These are phyloP conservation scores for Berkeleyomyces basicola DNA, from an alignment of 2,329 filamentous ascomycete genomes.

Conservation along the genomic window DNA sequence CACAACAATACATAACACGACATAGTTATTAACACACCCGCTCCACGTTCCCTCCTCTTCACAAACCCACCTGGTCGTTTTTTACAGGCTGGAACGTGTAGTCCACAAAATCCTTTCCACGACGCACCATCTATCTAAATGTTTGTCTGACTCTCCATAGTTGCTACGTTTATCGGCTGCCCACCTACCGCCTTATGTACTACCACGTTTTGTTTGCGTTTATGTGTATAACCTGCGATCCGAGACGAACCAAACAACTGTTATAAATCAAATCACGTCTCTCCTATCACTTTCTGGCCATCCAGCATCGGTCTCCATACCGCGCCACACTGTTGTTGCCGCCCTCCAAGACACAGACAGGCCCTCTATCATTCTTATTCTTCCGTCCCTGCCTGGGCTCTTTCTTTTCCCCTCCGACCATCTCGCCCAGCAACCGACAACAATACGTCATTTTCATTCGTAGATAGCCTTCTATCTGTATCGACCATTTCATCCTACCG, in stretches of 20 bases:
- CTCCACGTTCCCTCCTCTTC: neutral
- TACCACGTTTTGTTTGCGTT: neutral
- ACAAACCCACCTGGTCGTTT: neutral
- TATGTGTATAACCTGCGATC: neutral
- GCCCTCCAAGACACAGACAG: neutral
- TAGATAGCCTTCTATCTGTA: neutral
- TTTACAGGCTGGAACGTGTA: neutral
- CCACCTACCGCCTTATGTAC: too few species aligned
- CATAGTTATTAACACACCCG: neutral
- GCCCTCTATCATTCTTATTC: neutral
- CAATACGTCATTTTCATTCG: neutral
- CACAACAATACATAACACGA: neutral
- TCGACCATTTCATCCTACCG: neutral
- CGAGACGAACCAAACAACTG: too few species aligned
- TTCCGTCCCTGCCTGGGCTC: neutral
- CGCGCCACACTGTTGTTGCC: too few species aligned
- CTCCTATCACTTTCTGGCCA: too few species aligned
- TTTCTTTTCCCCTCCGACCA: neutral
- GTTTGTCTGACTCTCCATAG: neutral
- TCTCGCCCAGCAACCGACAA: neutral
- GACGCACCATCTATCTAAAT: neutral
- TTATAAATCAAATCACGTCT: too few species aligned
- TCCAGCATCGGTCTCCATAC: too few species aligned
- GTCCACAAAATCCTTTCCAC: neutral
- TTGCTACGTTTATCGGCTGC: neutral